Evolutionary conservation across 176 grass and related monocot species (phyloP), one percentile per base, ranked within the genome.

Genomic region (Dactylis glomerata): DNA sequence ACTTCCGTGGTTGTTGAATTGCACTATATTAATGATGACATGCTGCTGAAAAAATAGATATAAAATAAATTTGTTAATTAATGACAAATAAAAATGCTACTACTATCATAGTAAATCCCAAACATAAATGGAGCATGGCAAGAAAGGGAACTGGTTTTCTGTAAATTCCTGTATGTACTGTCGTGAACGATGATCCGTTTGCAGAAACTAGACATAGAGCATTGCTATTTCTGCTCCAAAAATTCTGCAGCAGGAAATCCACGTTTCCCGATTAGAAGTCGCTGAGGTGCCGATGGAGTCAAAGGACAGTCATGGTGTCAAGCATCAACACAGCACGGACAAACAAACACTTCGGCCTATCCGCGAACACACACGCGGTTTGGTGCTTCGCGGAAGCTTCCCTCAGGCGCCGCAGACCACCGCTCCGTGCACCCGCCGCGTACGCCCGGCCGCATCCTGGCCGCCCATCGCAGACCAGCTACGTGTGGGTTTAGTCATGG

Each of bases 361-460:
- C 24, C 36, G 5, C 6, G 4, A 61, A 28, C 24, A 11, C 57
- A 8, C 37, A 5, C 37, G 7, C 5, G 37, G 37, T 65, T 62
- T 14, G 30, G 1, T 33, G 9, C 44, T 84, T 76, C 77, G 10
- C 4, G 0, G 87, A 85, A 81, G 1, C 82, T 75, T 76, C 82
- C 82, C 22, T 2, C 15, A 26, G 37, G 4, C 10, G 41, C 1
- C 44, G 10, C 54, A 7, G 15, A 22, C 3, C 28, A 15, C 1
- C 17, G 11, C 3, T 36, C 49, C 24, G 54, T 73, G 64, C 17
- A 65, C 41, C 47, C 41, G 8, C 12, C 9, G 1, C 57, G 27
- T 80, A 24, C 57, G 10, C 82, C 44, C 0, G 1, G 15, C 47
- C 16, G 49, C 49, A 51, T 51, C 49, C 17, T 1, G 3, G 49